Evolutionary conservation across 75 land plant genomes (phyloP).

Genomic region (Sequoiadendron giganteum): DNA sequence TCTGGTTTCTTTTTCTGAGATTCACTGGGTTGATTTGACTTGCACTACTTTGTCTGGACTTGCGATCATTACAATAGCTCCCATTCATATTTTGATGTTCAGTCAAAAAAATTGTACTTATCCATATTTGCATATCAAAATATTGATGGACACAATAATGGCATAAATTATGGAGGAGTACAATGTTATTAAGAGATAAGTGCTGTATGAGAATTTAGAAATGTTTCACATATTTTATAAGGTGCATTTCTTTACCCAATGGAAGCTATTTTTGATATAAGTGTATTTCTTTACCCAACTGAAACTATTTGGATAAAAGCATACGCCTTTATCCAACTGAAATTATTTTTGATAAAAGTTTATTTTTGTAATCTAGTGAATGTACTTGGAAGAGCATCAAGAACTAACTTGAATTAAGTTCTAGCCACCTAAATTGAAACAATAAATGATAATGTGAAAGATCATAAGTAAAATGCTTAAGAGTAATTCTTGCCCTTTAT

Average conservation of each 20-base stretch:
- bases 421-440: background rate
- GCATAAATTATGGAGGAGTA: background rate
- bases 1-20: too few species aligned
- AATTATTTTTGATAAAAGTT: background rate
- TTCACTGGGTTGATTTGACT: too few species aligned
- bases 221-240: background rate
- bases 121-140: background rate
- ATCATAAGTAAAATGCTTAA: background rate
- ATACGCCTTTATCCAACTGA: background rate
- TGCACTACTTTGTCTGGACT: background rate
- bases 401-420: background rate
- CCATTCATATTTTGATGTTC: background rate
- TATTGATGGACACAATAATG: background rate
- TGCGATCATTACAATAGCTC: too few species aligned
- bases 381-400: background rate
- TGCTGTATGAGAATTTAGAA: background rate
- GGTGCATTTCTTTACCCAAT: background rate
- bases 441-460: background rate
- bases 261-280: background rate
- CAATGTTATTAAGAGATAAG: background rate
- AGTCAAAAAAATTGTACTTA: background rate
- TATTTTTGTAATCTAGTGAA: too few species aligned
- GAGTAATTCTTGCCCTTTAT: background rate
- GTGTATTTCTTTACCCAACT: background rate
- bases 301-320: background rate